Evolutionary conservation across 2,329 filamentous ascomycete genomes (phyloP).

Genomic region (Huntiella decipiens): DNA sequence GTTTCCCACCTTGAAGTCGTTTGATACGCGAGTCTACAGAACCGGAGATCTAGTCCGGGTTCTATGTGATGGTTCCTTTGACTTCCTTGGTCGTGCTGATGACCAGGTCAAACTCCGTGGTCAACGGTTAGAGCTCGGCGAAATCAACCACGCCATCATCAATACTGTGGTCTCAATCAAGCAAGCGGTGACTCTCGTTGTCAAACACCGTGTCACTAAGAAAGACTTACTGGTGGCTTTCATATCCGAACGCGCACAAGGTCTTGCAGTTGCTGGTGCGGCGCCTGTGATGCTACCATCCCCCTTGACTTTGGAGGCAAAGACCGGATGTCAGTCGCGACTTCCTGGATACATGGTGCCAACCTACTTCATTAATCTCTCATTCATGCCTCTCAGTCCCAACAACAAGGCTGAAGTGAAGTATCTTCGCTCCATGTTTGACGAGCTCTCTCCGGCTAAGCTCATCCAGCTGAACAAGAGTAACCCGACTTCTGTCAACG

Average conservation of each 20-base stretch:
- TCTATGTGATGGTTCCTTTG: constrained; percentile 61
- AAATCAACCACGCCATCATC: constrained; percentile 73
- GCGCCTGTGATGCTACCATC: background rate
- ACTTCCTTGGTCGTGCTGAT: constrained; percentile 74
- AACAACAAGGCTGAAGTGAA: constrained; percentile 83
- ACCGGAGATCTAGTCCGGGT: constrained; percentile 79
- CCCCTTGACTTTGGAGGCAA: constrained; percentile 20
- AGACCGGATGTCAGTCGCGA: constrained; percentile 44
- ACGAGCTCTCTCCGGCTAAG: constrained; percentile 36
- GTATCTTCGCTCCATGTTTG: constrained; percentile 46
- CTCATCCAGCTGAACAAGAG: constrained; percentile 22
- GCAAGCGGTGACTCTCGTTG: constrained; percentile 60
- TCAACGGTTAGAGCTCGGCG: constrained; percentile 72
- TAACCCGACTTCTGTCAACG: too few relatives aligned
- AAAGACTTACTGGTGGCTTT: constrained; percentile 75
- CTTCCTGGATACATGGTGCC: constrained; percentile 83
- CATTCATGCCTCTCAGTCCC: constrained; percentile 56
- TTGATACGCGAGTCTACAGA: constrained; percentile 52
- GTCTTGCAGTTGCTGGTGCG: background rate
- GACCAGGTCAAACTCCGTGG: constrained; percentile 85
- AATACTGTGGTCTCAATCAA: constrained; percentile 35
- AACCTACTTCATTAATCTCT: constrained; percentile 57
- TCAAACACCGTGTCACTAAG: constrained; percentile 48
- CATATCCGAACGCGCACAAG: constrained; percentile 20
- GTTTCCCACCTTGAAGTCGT: constrained; percentile 46